phyloP scores from a whole-genome alignment of 73 alveolate genomes.

The Blepharisma stoltei region DNA sequence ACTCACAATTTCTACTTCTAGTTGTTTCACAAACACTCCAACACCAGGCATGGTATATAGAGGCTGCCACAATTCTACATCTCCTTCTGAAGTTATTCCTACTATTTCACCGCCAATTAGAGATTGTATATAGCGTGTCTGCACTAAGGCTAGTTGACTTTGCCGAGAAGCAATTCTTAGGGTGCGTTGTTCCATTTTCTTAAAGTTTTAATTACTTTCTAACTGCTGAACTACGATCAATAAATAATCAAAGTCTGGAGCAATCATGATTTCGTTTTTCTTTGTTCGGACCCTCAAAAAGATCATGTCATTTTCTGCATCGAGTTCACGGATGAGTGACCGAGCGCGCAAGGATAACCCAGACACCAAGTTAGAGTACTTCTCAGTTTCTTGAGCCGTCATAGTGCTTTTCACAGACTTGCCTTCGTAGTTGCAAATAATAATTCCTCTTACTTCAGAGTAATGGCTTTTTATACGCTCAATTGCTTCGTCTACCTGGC shows the following conservation, averaged over 20 bases:
- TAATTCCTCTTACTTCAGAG: conserved; percentile 47
- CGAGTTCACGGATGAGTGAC: conserved; percentile 76
- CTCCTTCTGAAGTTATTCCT: conserved; percentile 43
- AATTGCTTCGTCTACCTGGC: conserved; percentile 44
- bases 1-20: conserved; percentile 51
- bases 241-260: conserved; percentile 92
- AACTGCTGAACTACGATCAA: conserved; percentile 88
- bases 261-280: conserved; percentile 92
- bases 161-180: conserved; percentile 60
- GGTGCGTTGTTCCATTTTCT: conserved; percentile 4
- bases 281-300: conserved; percentile 92
- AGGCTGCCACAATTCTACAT: conserved; percentile 50
- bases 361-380: conserved; percentile 38
- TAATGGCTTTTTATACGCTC: conserved; percentile 54
- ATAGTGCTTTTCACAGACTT: conserved; percentile 43
- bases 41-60: conserved; percentile 54
- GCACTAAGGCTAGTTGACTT: conserved; percentile 54
- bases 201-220: not conserved
- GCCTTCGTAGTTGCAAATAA: conserved; percentile 49
- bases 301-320: conserved; percentile 88
- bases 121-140: conserved; percentile 43
- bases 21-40: conserved; percentile 65
- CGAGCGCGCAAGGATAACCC: conserved; percentile 76
- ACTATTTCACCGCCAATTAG: conserved; percentile 28
- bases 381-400: conserved; percentile 41